Evolutionary conservation across 2,329 filamentous ascomycete genomes (phyloP).

Genomic region (Nemania diffusa): DNA sequence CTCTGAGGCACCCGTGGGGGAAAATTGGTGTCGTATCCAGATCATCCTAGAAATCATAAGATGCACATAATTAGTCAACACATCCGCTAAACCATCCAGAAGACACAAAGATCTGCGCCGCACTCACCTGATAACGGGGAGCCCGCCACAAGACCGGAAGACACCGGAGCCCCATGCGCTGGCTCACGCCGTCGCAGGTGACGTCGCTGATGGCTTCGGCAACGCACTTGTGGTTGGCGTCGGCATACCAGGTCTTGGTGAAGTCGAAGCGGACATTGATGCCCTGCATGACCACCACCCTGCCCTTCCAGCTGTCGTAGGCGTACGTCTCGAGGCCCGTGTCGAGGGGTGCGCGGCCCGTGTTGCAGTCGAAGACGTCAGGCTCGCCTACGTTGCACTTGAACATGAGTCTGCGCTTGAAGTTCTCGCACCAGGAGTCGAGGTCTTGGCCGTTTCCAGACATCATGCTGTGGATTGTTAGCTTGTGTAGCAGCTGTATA

Average conservation of each 20-base stretch:
- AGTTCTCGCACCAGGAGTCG: slow-evolving; percentile 33
- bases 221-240: slow-evolving; percentile 17
- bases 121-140: slow-evolving; percentile 10
- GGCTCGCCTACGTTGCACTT: slow-evolving; percentile 9
- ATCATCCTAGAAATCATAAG: slow-evolving; percentile 5
- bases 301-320: slow-evolving; percentile 9
- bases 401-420: slow-evolving; percentile 27
- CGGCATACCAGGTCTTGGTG: slow-evolving; percentile 5
- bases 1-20: slow-evolving; percentile 1
- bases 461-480: slow-evolving; percentile 30
- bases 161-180: slow-evolving; percentile 8
- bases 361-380: slow-evolving; percentile 19
- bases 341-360: slow-evolving; percentile 6
- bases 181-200: neutral
- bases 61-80: neutral
- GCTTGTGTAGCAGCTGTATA: neutral
- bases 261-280: slow-evolving; percentile 27
- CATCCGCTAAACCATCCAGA: neutral
- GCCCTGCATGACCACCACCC: neutral
- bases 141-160: slow-evolving; percentile 14
- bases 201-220: slow-evolving; percentile 15
- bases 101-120: neutral
- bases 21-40: slow-evolving; percentile 6
- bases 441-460: slow-evolving; percentile 33
- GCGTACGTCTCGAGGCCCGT: slow-evolving; percentile 13